Evolutionary conservation across 1,284 basidiomycete genomes (phyloP), one percentile per base, ranked within the genome.

Genomic region (Leucoagaricus sp.): DNA sequence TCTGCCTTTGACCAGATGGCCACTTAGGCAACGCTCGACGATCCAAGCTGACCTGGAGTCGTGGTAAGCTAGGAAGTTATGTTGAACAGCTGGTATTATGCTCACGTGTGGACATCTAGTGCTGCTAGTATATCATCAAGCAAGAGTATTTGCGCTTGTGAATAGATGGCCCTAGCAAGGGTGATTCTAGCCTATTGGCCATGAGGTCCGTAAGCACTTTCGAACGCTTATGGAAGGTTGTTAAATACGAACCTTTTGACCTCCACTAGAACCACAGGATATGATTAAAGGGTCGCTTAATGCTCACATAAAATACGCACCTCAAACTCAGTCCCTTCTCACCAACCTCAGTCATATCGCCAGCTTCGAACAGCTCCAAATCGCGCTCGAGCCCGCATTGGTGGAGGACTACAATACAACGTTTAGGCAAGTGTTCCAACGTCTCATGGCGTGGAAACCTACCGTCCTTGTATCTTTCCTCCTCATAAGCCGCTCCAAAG

Each of bases 401-500:
- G 23, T 82, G 66, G 13, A 90, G 65, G 19, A 86, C 84, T 67
- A 73, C 26, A 19, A 19, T n/a, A 49, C 21, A n/a, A 44, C 33
- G 42, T 7, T 13, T 26, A 19, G 21, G 31, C 7, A 33, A 7
- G 31, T 33, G 31, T 38, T 4, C 15, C 36, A n/a, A 38, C 4
- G 13, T 9, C 7, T 25, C 19, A 46, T n/a, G 25, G 6, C 33
- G 21, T 9, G n/a, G n/a, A n/a, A 9, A 36, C 10, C 21, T 76
- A 65, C 86, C 86, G 61, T 82, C 82, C 57, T 84, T 78, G 66
- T 95, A 96, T 1, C 94, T 82, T 42, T 79, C 77, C 65, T 87
- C 82, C 59, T 91, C 81, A 61, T 82, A 92, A 0, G 86, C 83
- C 4, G 88, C 74, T 29, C 90, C 89, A 69, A 96, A 97, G 29